Base-by-base conservation (phyloP, 306 rosid species). In the Begonia peltatifolia region DNA sequence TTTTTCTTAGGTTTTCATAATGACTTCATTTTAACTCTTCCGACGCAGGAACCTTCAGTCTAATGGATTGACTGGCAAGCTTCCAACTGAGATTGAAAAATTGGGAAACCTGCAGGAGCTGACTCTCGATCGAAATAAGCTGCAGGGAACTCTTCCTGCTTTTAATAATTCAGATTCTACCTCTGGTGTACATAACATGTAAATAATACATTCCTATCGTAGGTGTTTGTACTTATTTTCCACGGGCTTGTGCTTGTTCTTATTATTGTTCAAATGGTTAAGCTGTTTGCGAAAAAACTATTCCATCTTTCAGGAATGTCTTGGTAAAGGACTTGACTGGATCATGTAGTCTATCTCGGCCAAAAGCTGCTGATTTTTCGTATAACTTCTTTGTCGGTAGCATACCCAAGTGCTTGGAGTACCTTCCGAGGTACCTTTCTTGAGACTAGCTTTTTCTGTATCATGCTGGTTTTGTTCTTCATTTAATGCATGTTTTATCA, bases 341-440 rank as follows among this genome's bases (percentile, higher is more conserved):
- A 53, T 66, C 84, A 38, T 92, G 96, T 52, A 82, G 73, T 20
- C 65, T 64, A 11, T 44, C 84, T 63, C 87, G 63, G 74, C 72
- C 81, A 30, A 73, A 69, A 75, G 74, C 76, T 50, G 99, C 89
- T 13, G 92, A 92, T 60, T 83, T 92, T 59, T 92, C 99, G 7
- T 81, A 63, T 68, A 92, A 92, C 73, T 87, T 76, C 68, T 77
- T 92, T 65, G 94, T 79, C 54, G 99, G 99, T 18, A 72, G 68
- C 68, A 68, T 92, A 62, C 99, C 99, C 0, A 78, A 76, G 59
- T 92, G 96, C 77, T 72, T 92, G 89, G 69, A 55, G 57, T 66
- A 59, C 79, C 94, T 92, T 61, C 94, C 96, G 20, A 84, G 84
- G 99, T 92, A 62, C 50, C 60, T 46, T 57, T 54, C 20, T 50